Base-by-base conservation (phyloP, 805 yeast species). In the Kuraishia capsulata region DNA sequence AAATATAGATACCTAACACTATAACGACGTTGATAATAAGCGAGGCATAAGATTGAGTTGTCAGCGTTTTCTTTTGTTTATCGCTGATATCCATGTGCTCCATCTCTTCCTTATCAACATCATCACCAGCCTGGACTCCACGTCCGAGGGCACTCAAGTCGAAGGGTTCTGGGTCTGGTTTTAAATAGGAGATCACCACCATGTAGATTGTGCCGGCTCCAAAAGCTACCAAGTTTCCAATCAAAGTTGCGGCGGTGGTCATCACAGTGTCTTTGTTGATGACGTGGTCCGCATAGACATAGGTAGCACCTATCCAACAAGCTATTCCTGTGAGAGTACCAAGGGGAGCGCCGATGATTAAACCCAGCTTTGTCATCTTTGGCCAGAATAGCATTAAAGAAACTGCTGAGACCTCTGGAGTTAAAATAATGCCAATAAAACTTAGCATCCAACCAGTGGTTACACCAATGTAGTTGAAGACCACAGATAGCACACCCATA, bases 241-340 rank as follows among this genome's bases (percentile, higher is more conserved):
- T 49, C 20, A 54, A 39, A 11, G 52, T 48, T 4, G 32, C 9
- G 16, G 17, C 16, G 20, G 30, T 11, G 31, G 14, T 14, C 21
- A 28, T 18, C 16, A 35, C 14, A 13, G 63, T 57, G 26, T 35
- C 42, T 38, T 50, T 56, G 40, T 53, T 42, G 32, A 59, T 36
- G 5, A 50, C 45, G 3, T 30, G 20, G 18, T 51, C 54, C 2
- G 44, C 49, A 34, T 47, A 55, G 4, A 38, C 45, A 23, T 54
- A 51, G 2, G 60, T 42, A 18, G 57, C 39, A 8, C 57, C 65
- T 20, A 54, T 29, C 67, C 68, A 62, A 33, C 71, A 64, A 1
- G 71, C 77, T 42, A 73, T 67, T 30, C 72, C 73, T 42, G 74
- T 69, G 20, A 75, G 67, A 1, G 75, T 68, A 39, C 71, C 71